Percentiles rank a stretch among this genome's conserved stretches.
These are phyloP conservation scores for Kwoniella bestiolae DNA, from an alignment of 768 basidiomycete genomes.

Conservation along the genomic window DNA sequence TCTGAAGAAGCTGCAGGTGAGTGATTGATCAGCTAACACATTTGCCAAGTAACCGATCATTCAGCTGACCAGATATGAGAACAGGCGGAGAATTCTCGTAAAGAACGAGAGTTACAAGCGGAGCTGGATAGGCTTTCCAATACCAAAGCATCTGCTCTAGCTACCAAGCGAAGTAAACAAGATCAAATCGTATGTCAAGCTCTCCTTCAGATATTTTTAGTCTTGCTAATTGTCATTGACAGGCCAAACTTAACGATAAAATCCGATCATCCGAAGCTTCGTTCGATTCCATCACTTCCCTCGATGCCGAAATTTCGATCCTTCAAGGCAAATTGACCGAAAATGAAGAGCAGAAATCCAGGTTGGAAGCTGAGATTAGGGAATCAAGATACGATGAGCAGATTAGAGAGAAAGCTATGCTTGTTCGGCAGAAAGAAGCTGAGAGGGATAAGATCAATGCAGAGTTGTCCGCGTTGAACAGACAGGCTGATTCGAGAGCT, in stretches of 20 bases:
- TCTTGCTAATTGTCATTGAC: background rate
- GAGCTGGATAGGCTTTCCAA: constrained; percentile 62
- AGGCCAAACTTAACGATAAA: constrained; percentile 48
- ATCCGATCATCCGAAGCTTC: constrained; percentile 52
- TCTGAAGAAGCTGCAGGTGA: constrained; percentile 69
- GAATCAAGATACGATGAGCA: constrained; percentile 53
- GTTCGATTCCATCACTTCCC: constrained; percentile 54
- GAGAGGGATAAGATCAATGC: constrained; percentile 69
- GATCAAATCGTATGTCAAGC: constrained; percentile 55
- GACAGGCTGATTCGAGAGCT: constrained; percentile 80
- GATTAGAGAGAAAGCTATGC: constrained; percentile 38
- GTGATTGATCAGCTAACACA: constrained; percentile 8
- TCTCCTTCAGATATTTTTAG: background rate
- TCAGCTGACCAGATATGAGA: background rate
- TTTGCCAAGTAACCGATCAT: background rate
- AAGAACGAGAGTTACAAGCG: constrained; percentile 62
- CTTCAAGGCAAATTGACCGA: constrained; percentile 48
- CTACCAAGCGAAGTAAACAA: constrained; percentile 51
- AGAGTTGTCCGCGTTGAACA: constrained; percentile 72
- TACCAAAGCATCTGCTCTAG: constrained; percentile 64
- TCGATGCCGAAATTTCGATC: constrained; percentile 64
- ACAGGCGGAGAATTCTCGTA: constrained; percentile 52
- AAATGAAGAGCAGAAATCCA: constrained; percentile 29
- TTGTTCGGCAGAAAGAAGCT: constrained; percentile 69
- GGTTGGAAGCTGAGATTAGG: constrained; percentile 44